Conservation (phyloP, 768 basidiomycete species). For the Saitozyma podzolica region DNA sequence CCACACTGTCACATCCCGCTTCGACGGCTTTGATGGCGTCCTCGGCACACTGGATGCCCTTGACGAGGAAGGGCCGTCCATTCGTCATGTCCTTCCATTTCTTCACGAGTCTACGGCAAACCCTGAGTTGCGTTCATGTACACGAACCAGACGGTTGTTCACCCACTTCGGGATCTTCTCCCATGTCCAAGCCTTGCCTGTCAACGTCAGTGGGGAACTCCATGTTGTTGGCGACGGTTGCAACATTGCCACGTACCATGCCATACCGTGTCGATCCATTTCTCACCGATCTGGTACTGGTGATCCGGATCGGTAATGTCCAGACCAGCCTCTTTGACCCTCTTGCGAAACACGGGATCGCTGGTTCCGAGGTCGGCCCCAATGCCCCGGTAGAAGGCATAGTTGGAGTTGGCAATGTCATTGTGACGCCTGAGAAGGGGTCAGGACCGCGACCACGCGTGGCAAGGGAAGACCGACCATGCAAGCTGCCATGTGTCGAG, state of each 20-base stretch:
- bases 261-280: conserved; percentile 39
- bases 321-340: conserved; percentile 55
- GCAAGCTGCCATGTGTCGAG: conserved; percentile 11
- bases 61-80: conserved; percentile 58
- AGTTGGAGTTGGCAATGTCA: conserved; percentile 62
- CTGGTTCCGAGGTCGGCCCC: conserved; percentile 4
- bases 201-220: conserved; percentile 41
- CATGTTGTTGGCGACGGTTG: too few species aligned
- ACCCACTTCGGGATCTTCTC: conserved; percentile 56
- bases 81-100: conserved; percentile 42
- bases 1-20: conserved; percentile 67
- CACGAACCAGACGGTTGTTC: not conserved
- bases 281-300: conserved; percentile 30
- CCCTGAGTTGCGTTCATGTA: too few species aligned
- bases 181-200: conserved; percentile 59
- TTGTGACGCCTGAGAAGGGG: conserved; percentile 18
- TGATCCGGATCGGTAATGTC: conserved; percentile 44
- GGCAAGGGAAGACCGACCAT: not conserved
- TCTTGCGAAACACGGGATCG: conserved; percentile 2
- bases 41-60: conserved; percentile 66
- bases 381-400: conserved; percentile 50
- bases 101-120: conserved; percentile 15
- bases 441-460: not conserved
- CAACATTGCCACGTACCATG: not conserved
- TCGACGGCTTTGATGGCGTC: conserved; percentile 73